Evolutionary conservation across 2,329 filamentous ascomycete species (phyloP), one percentile per base, ranked within the genome.

Genomic region (Talaromyces rugulosus): DNA sequence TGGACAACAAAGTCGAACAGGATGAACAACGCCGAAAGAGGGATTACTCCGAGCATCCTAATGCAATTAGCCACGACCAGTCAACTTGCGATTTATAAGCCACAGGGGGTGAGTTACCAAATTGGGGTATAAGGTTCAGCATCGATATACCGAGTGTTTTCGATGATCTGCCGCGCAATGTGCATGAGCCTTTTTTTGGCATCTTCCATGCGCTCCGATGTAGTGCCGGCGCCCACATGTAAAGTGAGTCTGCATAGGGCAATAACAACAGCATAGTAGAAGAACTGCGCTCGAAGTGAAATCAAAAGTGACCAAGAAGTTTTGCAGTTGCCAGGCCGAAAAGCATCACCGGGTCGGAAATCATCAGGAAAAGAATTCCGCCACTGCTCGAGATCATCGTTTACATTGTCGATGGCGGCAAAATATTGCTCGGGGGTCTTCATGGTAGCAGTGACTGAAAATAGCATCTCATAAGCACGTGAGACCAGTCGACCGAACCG

Each of bases 1-100:
- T 77, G 75, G 5, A 79, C 66, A 1, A 79, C 72, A 12, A 77
- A 69, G 58, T 80, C 78, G 55, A 80, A 80, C 1, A 80, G 65
- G 8, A 79, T 73, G 31, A 80, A 77, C 0, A 78, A 65, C 0
- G 75, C 74, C 0, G 72, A 69, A 7, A 79, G 61, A 0, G 78
- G 78, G 2, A 78, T 69, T 12, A 73, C 70, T 1, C 69, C 75
- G 1, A 76, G 62, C 14, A 77, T 63, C 56, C 68, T 71, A 33
- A 12, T 18, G 27, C 14, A 53, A 52, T 52, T 53, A 57, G 54
- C 51, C 28, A 23, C 6, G 27, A 8, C 16, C 18, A 27, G 31
- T 36, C 27, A 60, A 28, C n/a, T n/a, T 40, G 5, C n/a, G 18
- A 44, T 36, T 23, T 30, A 9, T 30, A 33, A 50, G 9, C 16